Evolutionary conservation across 2,329 filamentous ascomycete species (phyloP).

Genomic region (Fusarium ambrosium): DNA sequence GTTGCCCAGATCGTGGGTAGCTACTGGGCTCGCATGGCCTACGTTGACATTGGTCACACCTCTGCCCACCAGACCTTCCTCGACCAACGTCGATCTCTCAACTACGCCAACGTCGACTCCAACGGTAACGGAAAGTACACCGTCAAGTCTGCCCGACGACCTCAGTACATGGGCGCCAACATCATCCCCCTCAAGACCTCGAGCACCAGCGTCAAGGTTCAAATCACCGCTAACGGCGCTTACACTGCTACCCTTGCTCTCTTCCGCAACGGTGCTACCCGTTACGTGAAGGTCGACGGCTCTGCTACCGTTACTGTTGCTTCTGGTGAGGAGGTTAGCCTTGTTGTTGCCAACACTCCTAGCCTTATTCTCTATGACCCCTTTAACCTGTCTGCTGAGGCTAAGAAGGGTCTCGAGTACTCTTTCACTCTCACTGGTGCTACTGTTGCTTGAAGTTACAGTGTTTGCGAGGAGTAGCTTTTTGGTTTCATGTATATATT

Average conservation of each 20-base stretch:
- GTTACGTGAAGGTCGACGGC: slow-evolving; percentile 56
- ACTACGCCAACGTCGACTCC: slow-evolving; percentile 60
- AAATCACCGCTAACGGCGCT: slow-evolving; percentile 50
- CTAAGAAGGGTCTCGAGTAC: slow-evolving; percentile 55
- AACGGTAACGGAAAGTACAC: slow-evolving; percentile 53
- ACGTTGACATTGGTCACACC: slow-evolving; percentile 62
- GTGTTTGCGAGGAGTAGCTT: background rate
- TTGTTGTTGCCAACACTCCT: slow-evolving; percentile 64
- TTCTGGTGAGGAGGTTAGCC: slow-evolving; percentile 57
- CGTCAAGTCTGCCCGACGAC: slow-evolving; percentile 58
- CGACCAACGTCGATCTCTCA: slow-evolving; percentile 51
- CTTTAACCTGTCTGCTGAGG: slow-evolving; percentile 54
- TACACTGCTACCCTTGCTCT: slow-evolving; percentile 59
- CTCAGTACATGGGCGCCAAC: slow-evolving; percentile 64
- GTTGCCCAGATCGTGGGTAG: slow-evolving; percentile 58
- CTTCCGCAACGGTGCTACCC: slow-evolving; percentile 44
- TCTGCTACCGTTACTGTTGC: slow-evolving; percentile 52
- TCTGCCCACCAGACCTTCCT: slow-evolving; percentile 56
- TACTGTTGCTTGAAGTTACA: slow-evolving; percentile 23
- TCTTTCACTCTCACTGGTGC: slow-evolving; percentile 51
- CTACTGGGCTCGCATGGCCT: slow-evolving; percentile 67
- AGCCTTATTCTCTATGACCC: slow-evolving; percentile 59
- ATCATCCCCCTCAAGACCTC: slow-evolving; percentile 59
- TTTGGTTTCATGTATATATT: background rate
- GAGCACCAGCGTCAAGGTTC: slow-evolving; percentile 46